Evolutionary conservation across 768 basidiomycete genomes (phyloP), one percentile per base, ranked within the genome.

Genomic region (Pisolithus tinctorius): DNA sequence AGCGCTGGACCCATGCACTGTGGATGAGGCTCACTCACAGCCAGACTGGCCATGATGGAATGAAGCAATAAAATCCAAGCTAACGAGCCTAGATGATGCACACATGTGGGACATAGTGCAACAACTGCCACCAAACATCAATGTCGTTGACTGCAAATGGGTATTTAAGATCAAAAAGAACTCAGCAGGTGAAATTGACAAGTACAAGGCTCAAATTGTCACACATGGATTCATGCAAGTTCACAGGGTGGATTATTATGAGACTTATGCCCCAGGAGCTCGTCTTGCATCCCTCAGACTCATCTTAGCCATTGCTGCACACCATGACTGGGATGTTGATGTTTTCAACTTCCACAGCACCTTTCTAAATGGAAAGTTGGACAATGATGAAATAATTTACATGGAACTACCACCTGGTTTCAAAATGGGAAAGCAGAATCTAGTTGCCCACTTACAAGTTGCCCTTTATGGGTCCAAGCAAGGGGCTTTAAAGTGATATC

Each of bases 91-190:
- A 3, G 3, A 39, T 14, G 40, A 47, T 29, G 26, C 40, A 11
- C 51, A 43, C 0, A 55, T 52, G 6, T 60, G 52, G 52, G 40
- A 52, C n/a, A 27, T 60, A 0, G 46, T 54, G 1, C 17, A 56
- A 7, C 29, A 16, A 25, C 55, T 48, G 20, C 20, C 20, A 20
- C 20, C 20, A 20, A 2, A 29, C 13, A 27, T 3, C 1, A 51
- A 54, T 23, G 9, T 56, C 8, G 6, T 56, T 1, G 56, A 63
- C 2, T 58, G 56, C 9, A 63, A 67, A n/a, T 77, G 72, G 71
- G 72, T 77, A 16, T 79, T 69, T 55, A 59, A 58, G 29, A 55
- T 65, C 16, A 80, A 81, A 59, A 50, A 60, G 36, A 70, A 76
- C 48, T 55, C 61, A 0, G 38, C 56, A 1, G 73, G 75, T 11